A percentile compares a stretch with the other conserved stretches of the same genome.
These are phyloP conservation scores for Plasmodium inui DNA, from an alignment of 169 alveolate genomes.

Conservation along the genomic window DNA sequence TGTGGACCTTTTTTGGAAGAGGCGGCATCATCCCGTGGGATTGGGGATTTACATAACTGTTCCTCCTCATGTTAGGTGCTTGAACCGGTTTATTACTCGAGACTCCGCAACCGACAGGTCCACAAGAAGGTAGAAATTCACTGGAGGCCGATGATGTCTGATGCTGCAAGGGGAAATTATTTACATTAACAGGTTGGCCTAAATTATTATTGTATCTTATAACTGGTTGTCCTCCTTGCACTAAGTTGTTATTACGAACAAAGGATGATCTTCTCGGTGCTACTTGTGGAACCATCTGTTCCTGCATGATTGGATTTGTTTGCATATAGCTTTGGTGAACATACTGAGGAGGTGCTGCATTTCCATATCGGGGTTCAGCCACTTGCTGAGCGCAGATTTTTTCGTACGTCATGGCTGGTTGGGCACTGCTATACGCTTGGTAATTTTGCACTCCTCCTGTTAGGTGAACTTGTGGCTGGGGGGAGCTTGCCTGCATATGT, in stretches of 20 bases:
- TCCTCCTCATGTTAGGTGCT: neutral
- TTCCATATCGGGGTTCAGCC: neutral
- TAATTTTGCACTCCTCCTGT: conserved; percentile 6
- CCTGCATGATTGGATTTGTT: conserved; percentile 5
- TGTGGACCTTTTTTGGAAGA: conserved; percentile 43
- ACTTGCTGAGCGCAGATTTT: conserved; percentile 8
- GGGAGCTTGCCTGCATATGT: neutral
- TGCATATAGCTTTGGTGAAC: conserved; percentile 11
- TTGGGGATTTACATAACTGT: conserved; percentile 20
- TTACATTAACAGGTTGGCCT: conserved; percentile 5
- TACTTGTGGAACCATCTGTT: neutral
- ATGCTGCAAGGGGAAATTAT: conserved; percentile 18
- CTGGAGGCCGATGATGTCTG: conserved; percentile 3
- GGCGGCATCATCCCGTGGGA: neutral
- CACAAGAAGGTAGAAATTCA: conserved; percentile 32
- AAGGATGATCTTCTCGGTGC: conserved; percentile 7
- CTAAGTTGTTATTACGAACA: conserved; percentile 23
- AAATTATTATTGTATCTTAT: neutral
- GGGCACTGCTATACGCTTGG: conserved; percentile 1
- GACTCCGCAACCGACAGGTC: conserved; percentile 30
- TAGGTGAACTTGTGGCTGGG: conserved; percentile 8
- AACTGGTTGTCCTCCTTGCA: neutral
- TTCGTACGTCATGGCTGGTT: neutral
- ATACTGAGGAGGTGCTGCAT: conserved; percentile 3
- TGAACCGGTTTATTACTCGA: conserved; percentile 8